Evolutionary conservation across 352 stramenopile genomes (phyloP).

Genomic region (Phytopythium cucurbitacearum): DNA sequence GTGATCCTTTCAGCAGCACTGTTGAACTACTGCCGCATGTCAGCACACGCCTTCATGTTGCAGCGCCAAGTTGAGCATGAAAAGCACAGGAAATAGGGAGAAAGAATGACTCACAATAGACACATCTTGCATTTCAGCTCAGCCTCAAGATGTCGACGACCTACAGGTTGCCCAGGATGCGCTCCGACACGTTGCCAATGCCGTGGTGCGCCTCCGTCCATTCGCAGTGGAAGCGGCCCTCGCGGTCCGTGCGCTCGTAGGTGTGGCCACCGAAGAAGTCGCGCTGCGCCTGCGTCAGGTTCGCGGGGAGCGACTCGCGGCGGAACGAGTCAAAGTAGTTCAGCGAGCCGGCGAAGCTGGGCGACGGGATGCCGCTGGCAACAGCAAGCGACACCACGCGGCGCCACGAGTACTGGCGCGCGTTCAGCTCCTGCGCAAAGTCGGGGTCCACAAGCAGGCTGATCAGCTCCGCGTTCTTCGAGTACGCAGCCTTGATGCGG

Average conservation of each 20-base stretch:
- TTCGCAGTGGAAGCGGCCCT: constrained; percentile 95
- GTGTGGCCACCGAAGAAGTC: constrained; percentile 99
- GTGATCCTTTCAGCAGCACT: too few species aligned
- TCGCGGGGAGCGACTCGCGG: constrained; percentile 91
- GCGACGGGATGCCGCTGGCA: constrained; percentile 90
- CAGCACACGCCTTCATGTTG: too few species aligned
- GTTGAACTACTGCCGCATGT: too few species aligned
- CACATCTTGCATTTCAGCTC: too few species aligned
- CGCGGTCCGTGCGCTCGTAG: constrained; percentile 94
- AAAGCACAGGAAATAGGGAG: too few species aligned
- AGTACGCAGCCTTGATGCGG: constrained; percentile 95
- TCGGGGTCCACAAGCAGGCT: constrained; percentile 97
- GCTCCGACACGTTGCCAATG: constrained; percentile 94
- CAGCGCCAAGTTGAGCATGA: too few species aligned
- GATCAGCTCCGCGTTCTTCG: constrained; percentile 88
- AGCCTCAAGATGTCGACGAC: too few species aligned
- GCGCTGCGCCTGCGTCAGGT: constrained; percentile 98
- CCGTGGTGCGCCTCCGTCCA: constrained; percentile 97
- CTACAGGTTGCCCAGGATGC: constrained; percentile 91
- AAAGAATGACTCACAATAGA: too few species aligned
- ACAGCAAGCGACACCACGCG: constrained; percentile 96
- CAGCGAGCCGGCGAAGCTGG: constrained; percentile 91
- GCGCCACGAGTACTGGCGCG: constrained; percentile 94
- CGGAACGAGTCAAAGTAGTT: constrained; percentile 99
- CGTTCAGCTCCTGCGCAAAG: constrained; percentile 95